These are phyloP conservation scores for Colletotrichum musae DNA, from an alignment of 2,329 filamentous ascomycete species.

Conservation along the genomic window DNA sequence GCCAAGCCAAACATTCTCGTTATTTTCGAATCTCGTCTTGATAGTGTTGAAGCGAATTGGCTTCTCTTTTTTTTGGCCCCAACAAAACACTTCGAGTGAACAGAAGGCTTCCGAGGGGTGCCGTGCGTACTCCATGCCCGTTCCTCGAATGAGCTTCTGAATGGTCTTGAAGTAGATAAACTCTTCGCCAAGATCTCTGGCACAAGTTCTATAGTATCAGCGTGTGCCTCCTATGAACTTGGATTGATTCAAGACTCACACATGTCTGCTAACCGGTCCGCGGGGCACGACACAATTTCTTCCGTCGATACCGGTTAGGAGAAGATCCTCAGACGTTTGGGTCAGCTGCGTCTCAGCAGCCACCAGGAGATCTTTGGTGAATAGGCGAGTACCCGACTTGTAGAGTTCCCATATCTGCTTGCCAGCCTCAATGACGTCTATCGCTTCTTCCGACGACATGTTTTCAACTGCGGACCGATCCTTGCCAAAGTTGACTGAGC, in stretches of 20 bases:
- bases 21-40: neutral
- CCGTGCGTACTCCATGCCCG: neutral
- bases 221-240: neutral
- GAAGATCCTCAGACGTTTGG: neutral
- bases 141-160: neutral
- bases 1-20: neutral
- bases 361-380: conserved; percentile 1
- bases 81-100: neutral
- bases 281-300: neutral
- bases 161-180: neutral
- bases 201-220: neutral
- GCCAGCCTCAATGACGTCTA: neutral
- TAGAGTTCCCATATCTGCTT: conserved; percentile 5
- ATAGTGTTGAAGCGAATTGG: neutral
- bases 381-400: conserved; percentile 1
- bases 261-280: neutral
- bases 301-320: neutral
- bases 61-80: neutral
- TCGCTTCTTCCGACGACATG: neutral
- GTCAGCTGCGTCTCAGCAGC: conserved; percentile 1
- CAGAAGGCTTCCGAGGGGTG: neutral
- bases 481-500: no score
- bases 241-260: neutral
- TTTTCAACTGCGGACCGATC: neutral
- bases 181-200: neutral